Evolutionary conservation across 2,329 filamentous ascomycete genomes (phyloP), one percentile per base, ranked within the genome.

Genomic region (Fusarium fracticaudum): DNA sequence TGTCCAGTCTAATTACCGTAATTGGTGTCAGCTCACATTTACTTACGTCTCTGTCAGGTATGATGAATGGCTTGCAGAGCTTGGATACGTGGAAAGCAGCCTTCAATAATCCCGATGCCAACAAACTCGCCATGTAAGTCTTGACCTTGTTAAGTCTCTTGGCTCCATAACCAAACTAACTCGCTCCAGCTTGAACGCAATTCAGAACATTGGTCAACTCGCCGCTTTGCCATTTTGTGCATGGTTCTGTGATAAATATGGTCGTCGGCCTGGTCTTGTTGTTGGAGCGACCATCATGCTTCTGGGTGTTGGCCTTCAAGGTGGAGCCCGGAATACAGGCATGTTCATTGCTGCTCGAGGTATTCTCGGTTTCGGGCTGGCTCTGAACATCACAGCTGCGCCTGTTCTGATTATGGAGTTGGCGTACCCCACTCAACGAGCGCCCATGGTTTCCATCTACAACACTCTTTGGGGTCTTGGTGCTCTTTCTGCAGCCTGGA

Each of bases 371-470:
- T 68, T 68, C 8, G 64, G 64, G 2, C 4, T 68, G 9, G 65
- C 64, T 0, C 4, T 68, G 29, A 68, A 68, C 22, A 68, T 68
- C 10, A 68, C 65, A 24, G 65, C 65, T 5, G 65, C 65, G 0
- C 65, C 65, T 11, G 64, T 68, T 6, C 14, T 68, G 3, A 68
- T 68, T 12, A 68, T 68, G 64, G 65, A 68, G 17, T 14, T 68
- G 15, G 65, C 65, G 3, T 68, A 68, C 9, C 65, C 65, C 22
- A 68, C 65, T 35, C 65, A 68, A 1, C 26, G 65, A 31, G 65
- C 64, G 9, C 65, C 65, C 4, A 68, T 68, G 65, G 65, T 68
- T 8, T 68, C 65, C 1, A 68, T 68, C 22, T 68, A 68, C 54
- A 68, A 68, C 20, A 68, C 64, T 7, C 64, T 68, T 15, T 68